These are phyloP conservation scores for Nepenthes alata DNA, from an alignment of 179 eudicot genomes.

Conservation along the genomic window DNA sequence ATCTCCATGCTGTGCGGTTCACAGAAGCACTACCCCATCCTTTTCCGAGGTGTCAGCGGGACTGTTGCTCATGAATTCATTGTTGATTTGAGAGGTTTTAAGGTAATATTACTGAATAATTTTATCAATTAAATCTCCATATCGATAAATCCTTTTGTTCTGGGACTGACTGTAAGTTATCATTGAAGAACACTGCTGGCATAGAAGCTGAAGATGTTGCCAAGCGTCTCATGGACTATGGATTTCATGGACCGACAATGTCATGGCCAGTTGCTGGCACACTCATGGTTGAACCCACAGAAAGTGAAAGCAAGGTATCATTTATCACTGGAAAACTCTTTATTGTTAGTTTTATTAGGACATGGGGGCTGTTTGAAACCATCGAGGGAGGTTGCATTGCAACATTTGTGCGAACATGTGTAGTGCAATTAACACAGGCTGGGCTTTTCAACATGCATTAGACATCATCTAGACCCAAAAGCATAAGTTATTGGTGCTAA, in stretches of 20 bases:
- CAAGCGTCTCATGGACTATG: constrained; percentile 92
- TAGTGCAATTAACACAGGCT: too few species aligned
- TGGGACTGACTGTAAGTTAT: constrained; percentile 10
- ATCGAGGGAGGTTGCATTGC: too few species aligned
- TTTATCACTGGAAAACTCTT: not conserved
- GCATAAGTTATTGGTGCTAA: too few species aligned
- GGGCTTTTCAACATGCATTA: too few species aligned
- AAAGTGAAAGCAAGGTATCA: constrained; percentile 95
- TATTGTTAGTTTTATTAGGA: too few species aligned
- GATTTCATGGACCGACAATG: constrained; percentile 98
- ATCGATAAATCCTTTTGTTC: not conserved
- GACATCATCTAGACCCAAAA: too few species aligned
- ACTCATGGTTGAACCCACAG: constrained; percentile 99
- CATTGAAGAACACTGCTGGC: constrained; percentile 74
- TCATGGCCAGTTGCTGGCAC: constrained; percentile 99
- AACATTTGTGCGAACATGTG: too few species aligned
- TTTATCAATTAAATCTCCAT: not conserved
- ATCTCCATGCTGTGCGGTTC: not conserved
- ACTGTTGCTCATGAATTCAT: constrained; percentile 95
- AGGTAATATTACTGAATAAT: constrained; percentile 30
- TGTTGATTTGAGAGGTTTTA: constrained; percentile 77
- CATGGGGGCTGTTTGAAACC: too few species aligned
- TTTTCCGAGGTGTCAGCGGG: constrained; percentile 97
- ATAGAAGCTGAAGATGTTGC: constrained; percentile 97
- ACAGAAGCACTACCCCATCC: constrained; percentile 72